Conservation (phyloP, 495 filamentous ascomycete genomes). For the Hyaloscypha hepaticicola region DNA sequence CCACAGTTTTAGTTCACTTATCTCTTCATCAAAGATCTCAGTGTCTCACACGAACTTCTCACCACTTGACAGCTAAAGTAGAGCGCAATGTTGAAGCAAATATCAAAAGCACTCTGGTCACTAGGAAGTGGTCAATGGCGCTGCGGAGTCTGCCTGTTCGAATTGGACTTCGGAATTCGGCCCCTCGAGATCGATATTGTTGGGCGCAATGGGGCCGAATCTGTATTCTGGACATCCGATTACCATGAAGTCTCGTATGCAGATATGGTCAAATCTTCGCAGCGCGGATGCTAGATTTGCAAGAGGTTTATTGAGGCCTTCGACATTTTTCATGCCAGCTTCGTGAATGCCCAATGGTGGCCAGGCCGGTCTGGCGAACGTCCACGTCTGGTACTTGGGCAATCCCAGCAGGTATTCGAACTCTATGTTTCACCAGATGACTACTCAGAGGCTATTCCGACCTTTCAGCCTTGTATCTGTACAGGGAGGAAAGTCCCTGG, state of each 20-base stretch:
- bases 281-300: neutral
- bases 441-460: neutral
- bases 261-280: slow-evolving; percentile 2
- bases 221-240: slow-evolving; percentile 7
- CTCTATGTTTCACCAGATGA: neutral
- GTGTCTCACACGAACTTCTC: too few relatives aligned
- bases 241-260: neutral
- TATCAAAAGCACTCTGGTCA: slow-evolving; percentile 6
- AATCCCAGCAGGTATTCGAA: slow-evolving; percentile 1
- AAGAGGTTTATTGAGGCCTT: slow-evolving; percentile 2
- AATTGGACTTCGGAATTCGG: neutral
- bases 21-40: too few relatives aligned
- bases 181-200: neutral
- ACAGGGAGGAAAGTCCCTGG: neutral
- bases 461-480: neutral
- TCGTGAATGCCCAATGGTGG: slow-evolving; percentile 4
- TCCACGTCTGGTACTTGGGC: neutral
- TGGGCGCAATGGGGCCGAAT: neutral
- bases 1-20: too few relatives aligned
- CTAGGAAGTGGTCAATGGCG: neutral
- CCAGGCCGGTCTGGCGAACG: neutral
- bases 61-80: too few relatives aligned
- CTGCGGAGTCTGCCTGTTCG: slow-evolving; percentile 2
- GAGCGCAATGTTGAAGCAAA: neutral
- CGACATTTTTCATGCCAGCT: neutral